Evolutionary conservation across 345 rosid genomes (phyloP).

Genomic region (Boechera stricta): DNA sequence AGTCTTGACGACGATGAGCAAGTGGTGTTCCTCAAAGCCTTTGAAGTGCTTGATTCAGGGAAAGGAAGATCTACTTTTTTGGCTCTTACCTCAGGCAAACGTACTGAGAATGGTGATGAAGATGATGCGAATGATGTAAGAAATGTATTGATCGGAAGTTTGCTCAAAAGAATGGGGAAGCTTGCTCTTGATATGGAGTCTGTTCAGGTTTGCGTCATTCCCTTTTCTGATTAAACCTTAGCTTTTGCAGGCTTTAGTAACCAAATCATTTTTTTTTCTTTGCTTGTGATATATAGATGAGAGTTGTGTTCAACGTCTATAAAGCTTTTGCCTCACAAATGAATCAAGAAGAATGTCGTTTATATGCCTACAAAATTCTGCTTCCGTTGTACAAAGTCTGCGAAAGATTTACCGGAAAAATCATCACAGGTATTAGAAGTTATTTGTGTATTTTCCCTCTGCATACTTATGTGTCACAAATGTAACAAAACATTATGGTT

Average conservation of each 20-base stretch:
- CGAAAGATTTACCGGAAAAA: constrained; percentile 87
- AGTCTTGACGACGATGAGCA: constrained; percentile 64
- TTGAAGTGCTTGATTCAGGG: constrained; percentile 69
- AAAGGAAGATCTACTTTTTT: constrained; percentile 64
- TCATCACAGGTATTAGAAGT: constrained; percentile 61
- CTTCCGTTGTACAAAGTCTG: constrained; percentile 82
- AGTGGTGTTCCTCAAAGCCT: constrained; percentile 65
- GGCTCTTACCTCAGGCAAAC: constrained; percentile 54
- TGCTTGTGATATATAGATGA: constrained; percentile 62
- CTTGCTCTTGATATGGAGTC: constrained; percentile 77
- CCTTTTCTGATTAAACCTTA: constrained; percentile 28
- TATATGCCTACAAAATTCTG: constrained; percentile 62
- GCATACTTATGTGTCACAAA: background rate
- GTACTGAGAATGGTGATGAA: constrained; percentile 15
- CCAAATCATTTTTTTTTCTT: constrained; percentile 22
- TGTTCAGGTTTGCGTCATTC: constrained; percentile 63
- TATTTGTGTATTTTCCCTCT: background rate
- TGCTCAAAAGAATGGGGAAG: constrained; percentile 79
- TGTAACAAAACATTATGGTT: constrained; percentile 28
- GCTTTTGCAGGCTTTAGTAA: constrained; percentile 11
- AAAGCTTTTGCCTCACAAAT: constrained; percentile 53
- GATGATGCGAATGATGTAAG: constrained; percentile 45
- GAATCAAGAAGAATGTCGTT: constrained; percentile 53
- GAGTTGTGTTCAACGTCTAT: constrained; percentile 63
- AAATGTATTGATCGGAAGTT: constrained; percentile 54